Base-by-base conservation (phyloP, 1,284 basidiomycete genomes). In the Trichosporon coremiiforme region DNA sequence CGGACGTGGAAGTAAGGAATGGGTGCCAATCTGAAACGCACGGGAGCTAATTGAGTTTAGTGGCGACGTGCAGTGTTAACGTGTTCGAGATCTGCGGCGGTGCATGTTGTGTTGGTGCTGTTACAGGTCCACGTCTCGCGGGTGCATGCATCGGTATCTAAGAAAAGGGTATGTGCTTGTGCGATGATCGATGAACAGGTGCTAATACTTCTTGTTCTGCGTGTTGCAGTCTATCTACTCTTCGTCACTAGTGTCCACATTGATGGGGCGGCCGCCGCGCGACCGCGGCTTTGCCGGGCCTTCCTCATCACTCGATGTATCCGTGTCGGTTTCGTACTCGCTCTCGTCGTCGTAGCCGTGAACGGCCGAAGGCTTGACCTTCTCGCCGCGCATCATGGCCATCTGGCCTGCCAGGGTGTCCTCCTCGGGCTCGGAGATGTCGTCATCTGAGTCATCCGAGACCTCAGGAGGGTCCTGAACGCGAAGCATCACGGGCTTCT, bases 391-490 rank as follows among this genome's bases (percentile, higher is more conserved):
- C 94, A 99, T 96, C 65, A 91, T 88, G 2, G 96, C 95, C 95
- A 99, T 98, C 86, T 99, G 97, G 3, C 97, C 97, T 2, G 95
- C 97, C 64, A 99, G 85, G 29, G 90, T 88, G 83, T 97, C 95
- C 83, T 98, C 95, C 64, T 98, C 95, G 0, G 95, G 95, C 68
- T 97, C 95, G 0, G 93, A 96, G 73, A 98, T 98, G 70, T 95
- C 94, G 78, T 96, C 94, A 65, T 95, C 94, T 13, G 84, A 86
- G 22, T 85, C 87, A 69, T 87, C 86, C 9, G 84, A 86, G n/a
- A 90, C 85, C 5, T 85, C 85, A 13, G 89, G 86, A 8, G 87
- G 84, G 38, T 93, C 90, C 70, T 94, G 92, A 57, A 97, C 90
- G 79, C 90, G 90, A 74, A 96, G 88, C 79, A 87, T 87, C 75